phyloP scores from a whole-genome alignment of 768 basidiomycete species.

The Calocera viscosa region DNA sequence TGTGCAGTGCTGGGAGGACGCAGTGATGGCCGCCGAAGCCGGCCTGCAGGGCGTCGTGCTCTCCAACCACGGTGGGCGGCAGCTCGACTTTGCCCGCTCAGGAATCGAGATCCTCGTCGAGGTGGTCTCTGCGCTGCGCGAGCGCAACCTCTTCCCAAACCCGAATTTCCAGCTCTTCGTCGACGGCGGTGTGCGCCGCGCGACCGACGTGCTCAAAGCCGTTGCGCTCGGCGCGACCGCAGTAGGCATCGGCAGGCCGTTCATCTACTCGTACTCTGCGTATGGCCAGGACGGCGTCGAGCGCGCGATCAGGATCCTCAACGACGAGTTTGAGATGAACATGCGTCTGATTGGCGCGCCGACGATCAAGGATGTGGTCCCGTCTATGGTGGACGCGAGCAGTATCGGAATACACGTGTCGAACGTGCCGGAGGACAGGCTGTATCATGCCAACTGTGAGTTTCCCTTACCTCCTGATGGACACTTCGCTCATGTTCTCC shows the following conservation, averaged over 20 bases:
- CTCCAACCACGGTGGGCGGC: conserved; percentile 77
- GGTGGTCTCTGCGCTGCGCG: conserved; percentile 60
- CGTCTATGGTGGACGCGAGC: conserved; percentile 79
- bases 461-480: conserved; percentile 12
- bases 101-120: conserved; percentile 85
- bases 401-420: conserved; percentile 55
- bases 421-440: conserved; percentile 54
- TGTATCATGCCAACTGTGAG: conserved; percentile 76
- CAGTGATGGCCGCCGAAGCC: conserved; percentile 66
- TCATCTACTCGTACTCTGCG: conserved; percentile 76
- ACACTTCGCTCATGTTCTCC: not conserved
- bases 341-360: conserved; percentile 81
- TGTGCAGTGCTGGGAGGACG: conserved; percentile 83
- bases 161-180: conserved; percentile 71
- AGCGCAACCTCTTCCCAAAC: conserved; percentile 52
- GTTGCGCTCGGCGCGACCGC: conserved; percentile 59
- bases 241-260: conserved; percentile 78
- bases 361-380: conserved; percentile 63
- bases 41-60: conserved; percentile 66
- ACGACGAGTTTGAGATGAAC: conserved; percentile 96
- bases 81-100: conserved; percentile 68
- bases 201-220: conserved; percentile 82
- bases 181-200: conserved; percentile 83
- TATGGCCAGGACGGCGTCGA: conserved; percentile 85
- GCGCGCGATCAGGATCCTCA: conserved; percentile 64